Base-by-base conservation (phyloP, 2,329 filamentous ascomycete species). In the Ascochyta pisi region DNA sequence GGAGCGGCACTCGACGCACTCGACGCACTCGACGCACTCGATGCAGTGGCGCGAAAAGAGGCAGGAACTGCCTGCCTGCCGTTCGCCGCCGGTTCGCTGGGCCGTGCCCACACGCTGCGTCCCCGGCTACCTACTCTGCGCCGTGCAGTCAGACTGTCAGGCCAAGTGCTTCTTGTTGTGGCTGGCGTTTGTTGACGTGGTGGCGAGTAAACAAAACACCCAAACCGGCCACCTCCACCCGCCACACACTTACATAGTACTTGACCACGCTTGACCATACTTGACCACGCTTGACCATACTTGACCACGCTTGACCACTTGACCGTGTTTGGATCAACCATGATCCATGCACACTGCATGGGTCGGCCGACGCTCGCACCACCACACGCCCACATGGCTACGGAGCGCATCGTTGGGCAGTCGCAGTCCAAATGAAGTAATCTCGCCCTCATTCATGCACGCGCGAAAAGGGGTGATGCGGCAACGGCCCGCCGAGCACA, bases 401-500 rank as follows among this genome's bases (percentile, higher is more conserved):
- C 29, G 1, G 12, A 13, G 29, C 29, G 38, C 50, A 43, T 48
- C 44, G 45, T 39, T 44, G 37, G 40, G 39, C 39, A 50, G 31
- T 47, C 24, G 24, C 24, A 37, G 33, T 27, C 48, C 45, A 54
- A 57, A 53, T 57, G 54, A 52, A 52, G 49, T 33, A 52, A 57
- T 57, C 37, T 57, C 54, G 38, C 51, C 27, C 51, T 38, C 47
- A 59, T 50, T 65, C 56, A 68, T 68, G 65, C 65, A 31, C 29
- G 13, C 29, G 29, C 29, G 34, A 58, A 63, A 47, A 57, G 61
- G 64, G 62, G 65, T 57, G 16, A 54, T 42, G 50, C 52, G 33
- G 57, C 47, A 43, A 35, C 54, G 61, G 54, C 63, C 62, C 62
- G 50, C 62, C 58, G 61, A 62, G 50, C 58, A 61, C 51, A 61